phyloP scores from a whole-genome alignment of 306 rosid genomes.

The Senna siamea region DNA sequence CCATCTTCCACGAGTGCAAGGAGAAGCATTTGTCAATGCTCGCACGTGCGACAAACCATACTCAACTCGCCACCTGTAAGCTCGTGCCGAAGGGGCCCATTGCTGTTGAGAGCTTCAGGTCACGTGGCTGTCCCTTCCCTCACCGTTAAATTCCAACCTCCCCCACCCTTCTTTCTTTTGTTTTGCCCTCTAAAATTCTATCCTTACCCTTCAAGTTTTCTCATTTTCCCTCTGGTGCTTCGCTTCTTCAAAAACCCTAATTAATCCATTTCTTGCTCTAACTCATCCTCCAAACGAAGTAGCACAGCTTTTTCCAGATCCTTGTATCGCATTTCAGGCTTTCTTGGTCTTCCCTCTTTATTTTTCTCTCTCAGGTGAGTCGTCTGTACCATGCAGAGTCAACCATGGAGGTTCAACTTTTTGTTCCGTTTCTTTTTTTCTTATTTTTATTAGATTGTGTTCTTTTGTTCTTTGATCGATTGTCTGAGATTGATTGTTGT shows the following conservation, averaged over 20 bases:
- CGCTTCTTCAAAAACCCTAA: conserved; percentile 48
- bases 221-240: conserved; percentile 4
- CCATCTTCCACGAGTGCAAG: no score
- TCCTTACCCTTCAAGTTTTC: conserved; percentile 44
- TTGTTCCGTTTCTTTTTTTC: background rate
- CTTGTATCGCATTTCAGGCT: conserved; percentile 31
- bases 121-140: conserved; percentile 41
- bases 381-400: conserved; percentile 40
- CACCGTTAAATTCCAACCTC: conserved; percentile 46
- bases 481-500: conserved; percentile 10
- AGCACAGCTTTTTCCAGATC: conserved; percentile 32
- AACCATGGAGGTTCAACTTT: conserved; percentile 41
- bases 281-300: conserved; percentile 9
- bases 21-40: no score
- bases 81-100: background rate
- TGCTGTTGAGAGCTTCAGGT: conserved; percentile 30
- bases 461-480: conserved; percentile 21
- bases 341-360: background rate
- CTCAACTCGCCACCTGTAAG: conserved; percentile 39
- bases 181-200: conserved; percentile 29
- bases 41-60: conserved; percentile 37
- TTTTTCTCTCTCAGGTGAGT: conserved; percentile 45
- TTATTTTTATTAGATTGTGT: background rate
- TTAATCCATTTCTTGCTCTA: conserved; percentile 12
- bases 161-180: background rate